A percentile compares a stretch with the other conserved stretches of the same genome.
Evolutionary conservation across 257 asterid species (phyloP).

Genomic region (Solanum rostratum): DNA sequence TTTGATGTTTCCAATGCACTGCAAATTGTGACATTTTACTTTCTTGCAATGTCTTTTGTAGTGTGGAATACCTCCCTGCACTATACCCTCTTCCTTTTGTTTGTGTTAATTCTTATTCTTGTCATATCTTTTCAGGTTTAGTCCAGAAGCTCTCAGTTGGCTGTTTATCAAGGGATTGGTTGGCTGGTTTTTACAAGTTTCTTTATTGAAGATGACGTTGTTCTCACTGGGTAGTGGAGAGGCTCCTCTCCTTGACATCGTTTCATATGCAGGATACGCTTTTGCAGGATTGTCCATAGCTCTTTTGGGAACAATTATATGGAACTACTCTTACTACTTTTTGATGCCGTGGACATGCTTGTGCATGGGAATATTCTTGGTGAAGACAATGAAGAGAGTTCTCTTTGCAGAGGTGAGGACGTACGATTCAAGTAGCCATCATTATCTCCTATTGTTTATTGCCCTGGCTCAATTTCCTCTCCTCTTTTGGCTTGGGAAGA

Average conservation of each 20-base stretch:
- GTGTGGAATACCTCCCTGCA: not conserved
- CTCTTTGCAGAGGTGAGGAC: slow-evolving; percentile 23
- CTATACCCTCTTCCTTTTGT: not conserved
- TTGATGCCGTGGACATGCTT: slow-evolving; percentile 21
- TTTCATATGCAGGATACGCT: slow-evolving; percentile 22
- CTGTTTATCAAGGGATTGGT: slow-evolving; percentile 28
- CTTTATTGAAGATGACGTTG: slow-evolving; percentile 19
- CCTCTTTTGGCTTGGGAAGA: slow-evolving; percentile 20
- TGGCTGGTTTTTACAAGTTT: slow-evolving; percentile 29
- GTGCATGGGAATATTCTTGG: slow-evolving; percentile 25
- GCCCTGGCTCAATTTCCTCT: slow-evolving; percentile 30
- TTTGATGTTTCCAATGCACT: not conserved
- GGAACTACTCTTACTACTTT: slow-evolving; percentile 18
- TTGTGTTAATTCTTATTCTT: not conserved
- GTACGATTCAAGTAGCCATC: slow-evolving; percentile 20
- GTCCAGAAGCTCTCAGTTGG: slow-evolving; percentile 36
- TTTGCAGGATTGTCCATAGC: slow-evolving; percentile 22
- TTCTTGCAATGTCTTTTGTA: not conserved
- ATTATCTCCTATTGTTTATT: slow-evolving; percentile 23
- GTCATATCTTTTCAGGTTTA: slow-evolving; percentile 14
- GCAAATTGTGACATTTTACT: not conserved
- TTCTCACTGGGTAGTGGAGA: slow-evolving; percentile 18
- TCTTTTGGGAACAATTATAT: slow-evolving; percentile 12
- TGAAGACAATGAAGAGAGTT: slow-evolving; percentile 24
- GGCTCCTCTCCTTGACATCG: slow-evolving; percentile 26